These are phyloP conservation scores for Sindora glabra DNA, from an alignment of 306 rosid genomes.

Conservation along the genomic window DNA sequence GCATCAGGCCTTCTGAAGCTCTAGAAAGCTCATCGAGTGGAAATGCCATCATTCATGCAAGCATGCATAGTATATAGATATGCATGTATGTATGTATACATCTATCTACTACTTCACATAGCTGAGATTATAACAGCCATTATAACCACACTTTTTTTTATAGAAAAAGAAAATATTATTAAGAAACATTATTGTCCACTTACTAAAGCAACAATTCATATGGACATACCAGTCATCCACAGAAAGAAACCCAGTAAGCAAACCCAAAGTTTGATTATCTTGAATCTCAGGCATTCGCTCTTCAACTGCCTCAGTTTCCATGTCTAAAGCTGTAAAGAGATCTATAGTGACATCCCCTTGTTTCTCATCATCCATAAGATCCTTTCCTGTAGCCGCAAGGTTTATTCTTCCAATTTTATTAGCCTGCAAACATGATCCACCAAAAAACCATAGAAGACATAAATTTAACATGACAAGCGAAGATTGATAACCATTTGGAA, in stretches of 20 bases:
- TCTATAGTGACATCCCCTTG: slow-evolving; percentile 84
- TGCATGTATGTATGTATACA: no score
- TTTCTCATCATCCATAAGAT: slow-evolving; percentile 96
- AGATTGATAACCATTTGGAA: slow-evolving; percentile 7
- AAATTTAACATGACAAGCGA: neutral
- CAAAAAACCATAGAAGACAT: neutral
- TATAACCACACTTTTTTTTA: no score
- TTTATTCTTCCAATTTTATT: slow-evolving; percentile 91
- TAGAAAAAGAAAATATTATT: neutral
- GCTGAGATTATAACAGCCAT: no score
- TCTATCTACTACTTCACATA: no score
- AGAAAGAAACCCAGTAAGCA: slow-evolving; percentile 85
- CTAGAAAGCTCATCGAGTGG: no score
- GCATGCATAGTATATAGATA: no score
- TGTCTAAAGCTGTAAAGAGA: slow-evolving; percentile 72
- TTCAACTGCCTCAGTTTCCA: slow-evolving; percentile 68
- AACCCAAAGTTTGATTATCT: slow-evolving; percentile 83
- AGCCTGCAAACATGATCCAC: slow-evolving; percentile 49
- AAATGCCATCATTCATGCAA: no score
- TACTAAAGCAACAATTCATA: neutral
- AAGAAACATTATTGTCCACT: neutral
- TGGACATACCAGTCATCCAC: slow-evolving; percentile 83
- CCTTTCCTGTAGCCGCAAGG: slow-evolving; percentile 96
- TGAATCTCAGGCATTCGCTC: slow-evolving; percentile 81
- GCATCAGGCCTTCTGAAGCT: neutral